Base-by-base conservation (phyloP, 495 filamentous ascomycete species). In the Lasiosphaeria hispida region DNA sequence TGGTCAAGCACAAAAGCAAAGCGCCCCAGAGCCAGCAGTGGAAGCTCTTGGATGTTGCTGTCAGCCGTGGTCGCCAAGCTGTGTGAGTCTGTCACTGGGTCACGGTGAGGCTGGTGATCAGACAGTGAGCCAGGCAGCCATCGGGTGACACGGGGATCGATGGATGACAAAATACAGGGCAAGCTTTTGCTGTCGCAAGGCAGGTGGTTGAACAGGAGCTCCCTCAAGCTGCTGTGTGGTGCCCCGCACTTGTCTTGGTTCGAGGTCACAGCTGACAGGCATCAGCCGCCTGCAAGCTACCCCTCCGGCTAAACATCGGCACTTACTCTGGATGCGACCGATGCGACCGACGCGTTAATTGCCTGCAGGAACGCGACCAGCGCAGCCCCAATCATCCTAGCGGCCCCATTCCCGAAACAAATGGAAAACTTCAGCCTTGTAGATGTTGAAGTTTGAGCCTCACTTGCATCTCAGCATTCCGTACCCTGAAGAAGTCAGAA, bases 291-390 rank as follows among this genome's bases (percentile, higher is more conserved):
- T 19, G 17, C 43, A 45, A 23, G 43, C 10, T 57, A 42, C 59
- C 59, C 57, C 60, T 55, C 65, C 58, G 60, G 65, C 47, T 61
- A 48, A 63, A 61, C 62, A 18, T 15, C 62, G 58, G 58, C 14
- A 15, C 15, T 0, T 50, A 3, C 42, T 1, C n/a, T 7, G 10
- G 4, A 14, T 9, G 19, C 15, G 9, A 17, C 11, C 39, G 38
- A 10, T 42, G 38, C 13, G 40, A 19, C 17, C 8, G 9, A 58
- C 63, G 63, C 63, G 63, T 62, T 52, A 53, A 65, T 33, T 54
- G 54, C 14, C 15, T 62, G 63, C 60, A 65, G 63, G 43, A 51
- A 61, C 62, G 62, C 62, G 62, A 61, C 47, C 33, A 47, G 17
- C 13, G 10, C 7, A 3, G 14, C 7, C 7, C 8, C 11, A 19